A percentile compares a stretch with the other conserved stretches of the same genome.
phyloP scores from a whole-genome alignment of 306 rosid species.

The Lathyrus tuberosus region DNA sequence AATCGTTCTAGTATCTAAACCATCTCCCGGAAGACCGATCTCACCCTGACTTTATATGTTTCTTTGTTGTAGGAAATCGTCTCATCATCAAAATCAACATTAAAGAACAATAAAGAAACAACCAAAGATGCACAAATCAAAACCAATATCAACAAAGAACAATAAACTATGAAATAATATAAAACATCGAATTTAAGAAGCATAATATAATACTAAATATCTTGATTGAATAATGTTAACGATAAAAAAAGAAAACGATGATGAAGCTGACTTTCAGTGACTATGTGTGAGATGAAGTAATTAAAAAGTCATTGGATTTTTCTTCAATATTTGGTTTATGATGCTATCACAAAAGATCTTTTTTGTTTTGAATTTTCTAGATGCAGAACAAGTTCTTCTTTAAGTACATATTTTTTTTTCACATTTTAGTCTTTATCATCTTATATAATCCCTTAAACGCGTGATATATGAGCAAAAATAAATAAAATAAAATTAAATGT shows the following conservation, averaged over 20 bases:
- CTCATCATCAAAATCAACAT: background rate
- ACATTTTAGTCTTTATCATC: background rate
- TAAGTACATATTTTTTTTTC: slow-evolving; percentile 22
- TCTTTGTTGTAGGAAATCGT: slow-evolving; percentile 51
- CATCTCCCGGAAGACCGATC: slow-evolving; percentile 62
- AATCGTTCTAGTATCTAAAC: slow-evolving; percentile 58
- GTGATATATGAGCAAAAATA: too few species aligned
- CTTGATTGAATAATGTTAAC: slow-evolving; percentile 4
- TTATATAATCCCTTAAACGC: background rate
- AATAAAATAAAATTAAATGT: too few species aligned
- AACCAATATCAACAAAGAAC: background rate
- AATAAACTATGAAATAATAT: too few species aligned
- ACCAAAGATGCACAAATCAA: slow-evolving; percentile 14
- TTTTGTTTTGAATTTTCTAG: slow-evolving; percentile 11
- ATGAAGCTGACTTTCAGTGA: slow-evolving; percentile 49
- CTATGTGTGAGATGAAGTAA: slow-evolving; percentile 9
- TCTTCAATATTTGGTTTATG: background rate
- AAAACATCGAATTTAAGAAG: slow-evolving; percentile 14
- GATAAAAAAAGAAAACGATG: slow-evolving; percentile 17
- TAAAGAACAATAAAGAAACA: slow-evolving; percentile 20
- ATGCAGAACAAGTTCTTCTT: slow-evolving; percentile 3
- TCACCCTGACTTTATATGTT: slow-evolving; percentile 76
- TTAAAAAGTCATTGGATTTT: slow-evolving; percentile 49
- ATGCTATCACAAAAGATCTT: background rate
- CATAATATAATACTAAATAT: background rate